Base-by-base conservation (phyloP, 495 filamentous ascomycete genomes). In the Hypoxylon fuscum region DNA sequence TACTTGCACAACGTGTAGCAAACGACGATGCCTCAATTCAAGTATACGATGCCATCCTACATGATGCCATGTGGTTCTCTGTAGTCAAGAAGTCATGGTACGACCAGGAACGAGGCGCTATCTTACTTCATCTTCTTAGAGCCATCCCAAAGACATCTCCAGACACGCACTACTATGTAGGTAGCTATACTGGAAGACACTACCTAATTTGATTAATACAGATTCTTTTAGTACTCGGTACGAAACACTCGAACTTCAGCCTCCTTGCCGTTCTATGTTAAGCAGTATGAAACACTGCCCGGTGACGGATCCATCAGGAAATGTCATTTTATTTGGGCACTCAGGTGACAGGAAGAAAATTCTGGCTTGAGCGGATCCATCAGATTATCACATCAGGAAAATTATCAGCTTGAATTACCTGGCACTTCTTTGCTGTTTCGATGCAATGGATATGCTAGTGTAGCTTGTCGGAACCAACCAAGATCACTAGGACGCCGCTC, bases 261-360 rank as follows among this genome's bases (percentile, higher is more conserved):
- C 27, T 55, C 29, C 27, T 44, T 55, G 40, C 47, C 25, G 12
- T 54, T 54, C 40, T 25, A 62, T 37, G 35, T 38, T 11, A 49
- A 25, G 27, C 27, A 25, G 49, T 23, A 48, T 22, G 29, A 21
- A 20, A 18, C 54, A 27, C 20, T 34, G 41, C 34, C 18, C 31
- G 38, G 20, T 47, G 46, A 53, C 60, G 41, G 52, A 48, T 53
- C 52, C 34, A 20, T n/a, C 15, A 37, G 7, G 54, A 42, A 14
- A 48, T 42, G 41, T 17, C 34, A 23, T 32, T 47, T 41, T 42
- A 37, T 31, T 32, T 18, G 7, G 43, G 34, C 35, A 15, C 52
- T 66, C 62, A 53, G 50, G 56, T 66, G 55, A 66, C 46, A 42
- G 40, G 44, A 62, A 55, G 50, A 66, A 56, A 65, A 54, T 27